Evolutionary conservation across 1,284 basidiomycete species (phyloP).

Genomic region (Waitea zeae): DNA sequence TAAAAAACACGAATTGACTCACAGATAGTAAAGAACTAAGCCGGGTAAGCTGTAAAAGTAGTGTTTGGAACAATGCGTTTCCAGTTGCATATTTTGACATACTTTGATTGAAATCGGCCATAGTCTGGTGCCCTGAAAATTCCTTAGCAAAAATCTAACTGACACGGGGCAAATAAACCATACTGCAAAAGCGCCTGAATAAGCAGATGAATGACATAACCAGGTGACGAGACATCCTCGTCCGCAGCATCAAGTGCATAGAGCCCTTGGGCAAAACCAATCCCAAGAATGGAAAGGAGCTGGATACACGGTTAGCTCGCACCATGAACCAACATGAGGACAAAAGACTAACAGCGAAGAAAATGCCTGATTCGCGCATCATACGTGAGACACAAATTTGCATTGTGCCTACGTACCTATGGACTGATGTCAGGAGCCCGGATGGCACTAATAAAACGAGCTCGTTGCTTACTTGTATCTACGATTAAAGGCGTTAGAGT

Average conservation of each 20-base stretch:
- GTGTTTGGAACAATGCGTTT: not conserved
- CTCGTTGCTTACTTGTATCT: slow-evolving; percentile 45
- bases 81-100: slow-evolving; percentile 5
- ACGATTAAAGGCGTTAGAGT: not conserved
- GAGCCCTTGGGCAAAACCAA: slow-evolving; percentile 77
- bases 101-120: slow-evolving; percentile 41
- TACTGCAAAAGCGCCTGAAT: slow-evolving; percentile 73
- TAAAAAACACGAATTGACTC: slow-evolving; percentile 12
- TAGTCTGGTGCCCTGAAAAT: slow-evolving; percentile 79
- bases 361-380: slow-evolving; percentile 86
- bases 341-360: slow-evolving; percentile 73
- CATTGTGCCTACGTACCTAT: slow-evolving; percentile 67
- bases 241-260: slow-evolving; percentile 88
- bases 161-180: slow-evolving; percentile 9
- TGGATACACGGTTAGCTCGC: too few relatives aligned
- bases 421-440: too few relatives aligned
- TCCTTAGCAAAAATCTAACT: slow-evolving; percentile 13
- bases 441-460: too few relatives aligned
- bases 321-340: too few relatives aligned
- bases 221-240: slow-evolving; percentile 30
- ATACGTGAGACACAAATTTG: slow-evolving; percentile 79
- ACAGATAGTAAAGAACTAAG: slow-evolving; percentile 71
- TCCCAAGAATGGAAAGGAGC: slow-evolving; percentile 63
- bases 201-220: slow-evolving; percentile 46
- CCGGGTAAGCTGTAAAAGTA: slow-evolving; percentile 19